These are phyloP conservation scores for Paradendryphiella salina DNA, from an alignment of 2,329 filamentous ascomycete genomes.

Conservation along the genomic window DNA sequence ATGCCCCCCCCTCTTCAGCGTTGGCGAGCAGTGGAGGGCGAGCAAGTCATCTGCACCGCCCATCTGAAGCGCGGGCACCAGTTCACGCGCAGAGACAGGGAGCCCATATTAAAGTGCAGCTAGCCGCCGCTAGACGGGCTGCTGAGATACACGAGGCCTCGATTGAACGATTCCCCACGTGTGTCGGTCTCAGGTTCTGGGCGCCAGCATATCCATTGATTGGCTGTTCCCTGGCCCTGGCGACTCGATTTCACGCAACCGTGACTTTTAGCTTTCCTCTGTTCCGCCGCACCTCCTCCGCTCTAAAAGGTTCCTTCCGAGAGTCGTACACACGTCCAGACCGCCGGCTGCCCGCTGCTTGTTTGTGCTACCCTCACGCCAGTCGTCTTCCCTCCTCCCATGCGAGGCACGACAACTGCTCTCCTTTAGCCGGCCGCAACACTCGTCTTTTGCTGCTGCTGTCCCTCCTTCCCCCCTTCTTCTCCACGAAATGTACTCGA, in stretches of 20 bases:
- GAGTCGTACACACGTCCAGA: slow-evolving; percentile 38
- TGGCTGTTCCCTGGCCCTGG: slow-evolving; percentile 33
- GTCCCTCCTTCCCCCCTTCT: slow-evolving; percentile 13
- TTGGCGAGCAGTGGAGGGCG: neutral
- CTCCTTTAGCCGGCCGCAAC: slow-evolving; percentile 28
- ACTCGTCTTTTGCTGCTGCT: slow-evolving; percentile 20
- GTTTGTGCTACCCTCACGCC: slow-evolving; percentile 21
- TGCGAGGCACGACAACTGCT: slow-evolving; percentile 43
- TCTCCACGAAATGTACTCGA: slow-evolving; percentile 28
- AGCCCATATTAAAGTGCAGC: slow-evolving; percentile 39
- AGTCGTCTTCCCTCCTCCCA: slow-evolving; percentile 26
- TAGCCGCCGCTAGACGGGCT: slow-evolving; percentile 43
- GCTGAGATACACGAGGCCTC: slow-evolving; percentile 46
- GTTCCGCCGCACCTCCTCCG: slow-evolving; percentile 26
- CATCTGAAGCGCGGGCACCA: slow-evolving; percentile 22
- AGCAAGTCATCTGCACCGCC: slow-evolving; percentile 13
- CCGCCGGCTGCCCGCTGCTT: slow-evolving; percentile 29
- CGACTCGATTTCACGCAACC: slow-evolving; percentile 15
- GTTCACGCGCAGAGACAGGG: slow-evolving; percentile 30
- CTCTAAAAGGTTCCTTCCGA: slow-evolving; percentile 27
- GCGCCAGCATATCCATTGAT: slow-evolving; percentile 34
- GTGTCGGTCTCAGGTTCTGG: slow-evolving; percentile 32
- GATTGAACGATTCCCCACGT: slow-evolving; percentile 48
- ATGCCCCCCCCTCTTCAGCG: neutral
- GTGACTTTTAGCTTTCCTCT: slow-evolving; percentile 22